Evolutionary conservation across 495 filamentous ascomycete genomes (phyloP).

Genomic region (Penicillium tannophilum): DNA sequence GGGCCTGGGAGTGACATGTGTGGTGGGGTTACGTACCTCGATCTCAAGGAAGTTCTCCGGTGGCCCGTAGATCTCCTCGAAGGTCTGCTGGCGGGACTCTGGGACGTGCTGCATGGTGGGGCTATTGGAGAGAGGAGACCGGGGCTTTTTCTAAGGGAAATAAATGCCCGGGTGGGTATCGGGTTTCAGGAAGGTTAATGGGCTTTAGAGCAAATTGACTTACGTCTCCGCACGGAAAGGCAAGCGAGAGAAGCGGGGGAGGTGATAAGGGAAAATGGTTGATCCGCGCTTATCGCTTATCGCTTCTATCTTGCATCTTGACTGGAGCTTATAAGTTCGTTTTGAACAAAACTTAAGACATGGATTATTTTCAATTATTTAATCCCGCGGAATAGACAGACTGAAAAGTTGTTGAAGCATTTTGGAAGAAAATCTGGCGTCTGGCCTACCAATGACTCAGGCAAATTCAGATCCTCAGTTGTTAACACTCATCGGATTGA

Average conservation of each 20-base stretch:
- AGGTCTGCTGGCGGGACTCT: constrained; percentile 85
- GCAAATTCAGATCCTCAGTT: no score
- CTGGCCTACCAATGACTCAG: no score
- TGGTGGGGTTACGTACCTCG: constrained; percentile 60
- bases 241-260: constrained; percentile 16
- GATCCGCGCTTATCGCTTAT: constrained; percentile 18
- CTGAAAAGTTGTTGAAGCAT: no score
- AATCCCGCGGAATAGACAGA: no score
- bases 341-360: no score
- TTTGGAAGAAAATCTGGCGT: no score
- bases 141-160: background rate
- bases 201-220: constrained; percentile 1
- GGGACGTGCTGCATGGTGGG: constrained; percentile 77
- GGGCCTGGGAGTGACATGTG: background rate
- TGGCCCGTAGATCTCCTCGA: constrained; percentile 98
- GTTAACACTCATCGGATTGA: no score
- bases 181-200: background rate
- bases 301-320: background rate
- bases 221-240: constrained; percentile 12
- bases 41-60: constrained; percentile 99
- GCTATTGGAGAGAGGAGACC: constrained; percentile 3
- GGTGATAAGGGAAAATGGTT: constrained; percentile 13
- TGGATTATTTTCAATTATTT: no score
- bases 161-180: background rate
- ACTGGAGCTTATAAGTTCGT: no score